Base-by-base conservation (phyloP, 108 stramenopile species). In the Nitzschia putrida region DNA sequence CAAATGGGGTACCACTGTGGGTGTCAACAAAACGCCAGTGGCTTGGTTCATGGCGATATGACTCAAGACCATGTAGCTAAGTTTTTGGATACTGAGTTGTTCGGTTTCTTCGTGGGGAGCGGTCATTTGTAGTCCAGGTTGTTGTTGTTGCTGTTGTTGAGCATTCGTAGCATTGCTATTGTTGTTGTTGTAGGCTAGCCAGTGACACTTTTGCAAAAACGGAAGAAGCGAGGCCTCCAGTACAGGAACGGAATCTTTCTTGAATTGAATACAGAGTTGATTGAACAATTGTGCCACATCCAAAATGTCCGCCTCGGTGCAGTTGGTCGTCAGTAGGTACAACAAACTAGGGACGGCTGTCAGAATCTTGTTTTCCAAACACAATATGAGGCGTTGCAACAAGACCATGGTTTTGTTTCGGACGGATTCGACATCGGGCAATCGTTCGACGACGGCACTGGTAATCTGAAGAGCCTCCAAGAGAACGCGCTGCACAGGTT, bases 211-310 rank as follows among this genome's bases (percentile, higher is more conserved):
- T 57, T 76, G 83, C 39, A 90, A 58, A 57, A 87, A 85, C 0
- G 89, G 86, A n/a, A 86, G 60, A 10, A 90, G 38, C 11, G 73
- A 59, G 11, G 69, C 78, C 64, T 90, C 86, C 21, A 87, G 49
- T n/a, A 73, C 64, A 37, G 82, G 56, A 7, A 73, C 69, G 8
- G 84, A 77, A 7, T 82, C 66, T 37, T 76, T 67, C 53, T 80
- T 85, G 57, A 87, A 90, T 57, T 84, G 85, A 52, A 85, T 81
- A 42, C 89, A 90, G 3, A 85, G 40, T 54, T 90, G 89, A 56
- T 84, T 85, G 40, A 85, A 69, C 54, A 90, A 42, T 45, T 90
- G 89, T 18, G 85, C 73, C 21, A 82, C 82, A 66, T 85, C 85
- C 13, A 84, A 66, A 41, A 87, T 79, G 61, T 90, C 86, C 49